phyloP scores from a whole-genome alignment of 2,329 filamentous ascomycete species.

The Drechslera avenae region DNA sequence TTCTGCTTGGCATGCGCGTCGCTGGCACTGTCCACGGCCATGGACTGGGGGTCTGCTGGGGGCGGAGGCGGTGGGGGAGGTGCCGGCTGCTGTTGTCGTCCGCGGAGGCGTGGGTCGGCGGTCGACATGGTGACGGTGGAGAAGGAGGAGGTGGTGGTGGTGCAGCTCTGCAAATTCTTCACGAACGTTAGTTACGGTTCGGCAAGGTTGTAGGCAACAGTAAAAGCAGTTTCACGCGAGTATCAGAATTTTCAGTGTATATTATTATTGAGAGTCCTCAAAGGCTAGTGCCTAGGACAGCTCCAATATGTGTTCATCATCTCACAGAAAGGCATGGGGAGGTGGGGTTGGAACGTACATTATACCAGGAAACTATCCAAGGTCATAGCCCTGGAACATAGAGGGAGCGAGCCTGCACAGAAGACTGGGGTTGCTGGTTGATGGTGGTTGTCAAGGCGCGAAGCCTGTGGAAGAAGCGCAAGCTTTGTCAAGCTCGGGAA shows the following conservation, averaged over 20 bases:
- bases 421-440: background rate
- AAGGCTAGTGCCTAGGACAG: slow-evolving; percentile 66
- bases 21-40: slow-evolving; percentile 37
- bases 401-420: slow-evolving; percentile 2
- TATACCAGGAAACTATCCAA: background rate
- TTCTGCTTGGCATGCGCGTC: slow-evolving; percentile 34
- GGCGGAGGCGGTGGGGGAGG: slow-evolving; percentile 58
- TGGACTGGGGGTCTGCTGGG: slow-evolving; percentile 45
- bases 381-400: slow-evolving; percentile 7
- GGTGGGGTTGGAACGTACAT: slow-evolving; percentile 19
- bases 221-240: slow-evolving; percentile 23
- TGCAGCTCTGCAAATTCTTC: slow-evolving; percentile 32
- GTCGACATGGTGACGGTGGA: slow-evolving; percentile 41
- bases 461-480: slow-evolving; percentile 19
- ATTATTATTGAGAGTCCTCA: slow-evolving; percentile 57
- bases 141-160: slow-evolving; percentile 1
- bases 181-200: slow-evolving; percentile 28
- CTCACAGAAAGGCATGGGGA: slow-evolving; percentile 19
- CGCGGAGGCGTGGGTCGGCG: slow-evolving; percentile 57
- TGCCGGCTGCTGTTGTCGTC: slow-evolving; percentile 53
- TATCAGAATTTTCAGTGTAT: slow-evolving; percentile 52
- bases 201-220: slow-evolving; percentile 2
- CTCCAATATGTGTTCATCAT: slow-evolving; percentile 76
- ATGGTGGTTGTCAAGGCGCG: slow-evolving; percentile 13
- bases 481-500: slow-evolving; percentile 15